Base-by-base conservation (phyloP, 495 filamentous ascomycete species). In the Penicillium cosmopolitanum region DNA sequence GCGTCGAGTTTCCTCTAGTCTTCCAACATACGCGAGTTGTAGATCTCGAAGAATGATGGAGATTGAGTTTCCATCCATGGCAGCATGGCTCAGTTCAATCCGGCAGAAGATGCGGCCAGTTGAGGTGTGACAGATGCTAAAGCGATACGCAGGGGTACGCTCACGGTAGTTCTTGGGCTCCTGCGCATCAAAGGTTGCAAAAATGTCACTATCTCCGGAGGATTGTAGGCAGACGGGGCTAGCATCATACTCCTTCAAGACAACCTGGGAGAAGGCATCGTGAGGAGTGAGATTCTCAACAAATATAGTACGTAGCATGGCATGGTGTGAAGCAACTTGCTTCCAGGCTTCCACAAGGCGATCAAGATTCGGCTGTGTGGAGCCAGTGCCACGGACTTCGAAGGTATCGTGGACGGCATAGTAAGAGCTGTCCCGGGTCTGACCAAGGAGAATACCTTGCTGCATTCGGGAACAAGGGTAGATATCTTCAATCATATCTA, bases 401-500 rank as follows among this genome's bases (percentile, higher is more conserved):
- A 85, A 88, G 1, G 86, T 87, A 50, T 80, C 83, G 54, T 86
- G 80, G 4, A 85, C 77, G 16, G 84, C 83, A 62, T 88, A 90
- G 46, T 83, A 77, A 6, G 82, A 82, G 13, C 78, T 79, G 46
- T 85, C 73, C 34, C 84, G 74, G 25, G 80, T 73, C 11, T 83
- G 84, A 51, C 84, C 85, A 36, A 89, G 80, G 9, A 91, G 64
- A 18, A 91, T 83, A 35, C 82, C 87, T 61, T 89, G 82, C 61
- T 92, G 89, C 66, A 88, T 85, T 2, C 82, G 82, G 8, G 87
- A 87, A 55, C 84, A 87, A 4, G 86, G 87, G 57, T 89, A 90
- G 18, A 82, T 80, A 53, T 87, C 83, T 66, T 91, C 83, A 7
- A 85, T 61, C n/a, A 76, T 59, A 6, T 73, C 69, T 3, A 77